A percentile compares a stretch with the other conserved stretches of the same genome.
These are phyloP conservation scores for Actinomortierella wolfii DNA, from an alignment of 371 early-diverging fungal genomes.

Conservation along the genomic window DNA sequence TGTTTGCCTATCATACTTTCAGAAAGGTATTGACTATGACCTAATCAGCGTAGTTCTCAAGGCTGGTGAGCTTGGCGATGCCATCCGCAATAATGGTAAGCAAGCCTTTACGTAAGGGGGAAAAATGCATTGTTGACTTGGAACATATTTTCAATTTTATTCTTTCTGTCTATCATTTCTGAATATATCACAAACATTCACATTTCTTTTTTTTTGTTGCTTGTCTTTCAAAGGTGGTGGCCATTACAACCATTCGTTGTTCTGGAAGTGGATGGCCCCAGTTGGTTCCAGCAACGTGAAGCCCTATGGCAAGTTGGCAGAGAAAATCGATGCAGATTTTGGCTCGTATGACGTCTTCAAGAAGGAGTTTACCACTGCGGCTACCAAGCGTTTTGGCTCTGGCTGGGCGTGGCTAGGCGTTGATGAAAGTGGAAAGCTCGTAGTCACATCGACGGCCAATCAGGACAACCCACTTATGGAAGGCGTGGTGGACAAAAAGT, in stretches of 20 bases:
- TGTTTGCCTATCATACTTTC: too few relatives aligned
- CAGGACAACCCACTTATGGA: conserved; percentile 52
- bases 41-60: conserved; percentile 2
- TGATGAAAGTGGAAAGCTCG: conserved; percentile 19
- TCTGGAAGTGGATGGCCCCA: conserved; percentile 19
- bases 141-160: background rate
- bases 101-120: too few relatives aligned
- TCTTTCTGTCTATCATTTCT: too few relatives aligned
- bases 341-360: conserved; percentile 49
- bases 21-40: too few relatives aligned
- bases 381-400: conserved; percentile 51
- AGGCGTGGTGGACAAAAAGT: conserved; percentile 3
- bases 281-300: conserved; percentile 15
- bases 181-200: too few relatives aligned
- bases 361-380: conserved; percentile 41
- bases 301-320: conserved; percentile 11
- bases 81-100: conserved; percentile 17
- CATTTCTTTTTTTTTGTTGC: too few relatives aligned
- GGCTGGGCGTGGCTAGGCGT: conserved; percentile 55
- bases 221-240: conserved; percentile 21
- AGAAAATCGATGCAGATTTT: conserved; percentile 28
- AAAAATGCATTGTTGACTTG: too few relatives aligned
- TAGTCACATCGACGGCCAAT: conserved; percentile 48
- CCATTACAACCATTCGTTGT: conserved; percentile 22
- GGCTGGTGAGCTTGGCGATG: conserved; percentile 4